Base-by-base conservation (phyloP, 164 flowering plant species). In the Buxus sempervirens region DNA sequence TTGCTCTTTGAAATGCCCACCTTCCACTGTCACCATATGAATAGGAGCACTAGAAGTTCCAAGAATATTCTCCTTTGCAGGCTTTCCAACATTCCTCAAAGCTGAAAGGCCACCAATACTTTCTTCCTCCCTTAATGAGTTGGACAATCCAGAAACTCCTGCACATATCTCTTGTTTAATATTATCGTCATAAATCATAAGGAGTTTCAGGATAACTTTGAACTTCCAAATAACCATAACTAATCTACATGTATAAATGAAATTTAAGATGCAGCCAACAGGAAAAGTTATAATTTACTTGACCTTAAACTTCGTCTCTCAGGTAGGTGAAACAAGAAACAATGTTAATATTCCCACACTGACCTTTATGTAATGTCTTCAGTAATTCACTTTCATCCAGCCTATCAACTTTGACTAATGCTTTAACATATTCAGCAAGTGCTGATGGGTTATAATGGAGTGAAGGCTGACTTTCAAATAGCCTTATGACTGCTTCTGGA, bases 1-100 rank as follows among this genome's bases (percentile, higher is more conserved):
- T 72, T 93, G 97, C 76, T 93, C 91, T 77, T 89, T 90, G 69
- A 89, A 89, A 59, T 86, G 80, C 19, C 89, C 89, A 62, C 92
- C 90, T 79, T 87, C 93, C 14, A 83, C 64, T 61, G 93, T 71
- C 67, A 93, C 91, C 98, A 90, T 89, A 70, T 93, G 92, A 71
- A 93, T 85, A 66, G 97, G 98, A 58, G 97, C 85, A 77, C 77
- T 76, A 57, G 91, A 75, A 75, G 96, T 93, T 75, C 98, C 98
- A 67, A 90, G 91, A 41, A 79, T 48, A 69, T 91, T 94, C 65
- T 89, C 92, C 76, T 86, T 88, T 42, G 85, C 70, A 60, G 84
- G 27, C 75, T 81, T 89, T 25, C 94, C 96, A 16, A 84, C 84
- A 75, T 85, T 93, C 70, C 76, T 83, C 54, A 89, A 71, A 63